phyloP scores from a whole-genome alignment of 2,329 filamentous ascomycete genomes.

The Dendryphion nanum region DNA sequence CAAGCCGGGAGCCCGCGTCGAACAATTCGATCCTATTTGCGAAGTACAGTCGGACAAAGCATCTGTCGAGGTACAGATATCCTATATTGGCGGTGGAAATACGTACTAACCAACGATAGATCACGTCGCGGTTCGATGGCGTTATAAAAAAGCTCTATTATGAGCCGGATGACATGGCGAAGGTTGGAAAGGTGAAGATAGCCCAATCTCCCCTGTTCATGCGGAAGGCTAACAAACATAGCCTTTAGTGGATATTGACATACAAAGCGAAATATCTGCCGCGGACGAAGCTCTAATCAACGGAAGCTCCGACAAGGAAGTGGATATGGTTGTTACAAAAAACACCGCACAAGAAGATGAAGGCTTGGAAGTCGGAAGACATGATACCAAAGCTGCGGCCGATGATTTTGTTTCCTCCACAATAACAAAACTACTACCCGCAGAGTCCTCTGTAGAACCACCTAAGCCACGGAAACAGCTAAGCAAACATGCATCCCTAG shows the following conservation, averaged over 20 bases:
- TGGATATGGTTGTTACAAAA: slow-evolving; percentile 6
- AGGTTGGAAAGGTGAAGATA: slow-evolving; percentile 69
- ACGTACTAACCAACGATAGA: slow-evolving; percentile 52
- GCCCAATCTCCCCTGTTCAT: background rate
- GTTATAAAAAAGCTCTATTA: slow-evolving; percentile 96
- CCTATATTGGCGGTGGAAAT: background rate
- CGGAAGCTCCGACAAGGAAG: slow-evolving; percentile 24
- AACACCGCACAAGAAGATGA: slow-evolving; percentile 16
- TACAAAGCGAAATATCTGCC: slow-evolving; percentile 70
- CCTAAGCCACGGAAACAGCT: slow-evolving; percentile 41
- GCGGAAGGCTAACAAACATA: too few relatives aligned
- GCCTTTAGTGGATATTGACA: slow-evolving; percentile 92
- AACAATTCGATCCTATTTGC: slow-evolving; percentile 97
- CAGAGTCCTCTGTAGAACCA: slow-evolving; percentile 13
- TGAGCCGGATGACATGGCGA: slow-evolving; percentile 92
- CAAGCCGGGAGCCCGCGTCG: slow-evolving; percentile 88
- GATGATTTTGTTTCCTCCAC: slow-evolving; percentile 14
- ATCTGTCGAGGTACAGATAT: slow-evolving; percentile 52
- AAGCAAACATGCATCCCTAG: slow-evolving; percentile 70
- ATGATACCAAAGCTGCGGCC: slow-evolving; percentile 31
- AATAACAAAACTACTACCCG: slow-evolving; percentile 17
- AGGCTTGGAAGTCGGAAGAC: slow-evolving; percentile 28
- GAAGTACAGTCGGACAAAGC: slow-evolving; percentile 99
- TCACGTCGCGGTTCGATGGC: slow-evolving; percentile 92
- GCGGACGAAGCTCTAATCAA: slow-evolving; percentile 53